Conservation (phyloP, 177 flowering plant species). For the Vitis hybrid region DNA sequence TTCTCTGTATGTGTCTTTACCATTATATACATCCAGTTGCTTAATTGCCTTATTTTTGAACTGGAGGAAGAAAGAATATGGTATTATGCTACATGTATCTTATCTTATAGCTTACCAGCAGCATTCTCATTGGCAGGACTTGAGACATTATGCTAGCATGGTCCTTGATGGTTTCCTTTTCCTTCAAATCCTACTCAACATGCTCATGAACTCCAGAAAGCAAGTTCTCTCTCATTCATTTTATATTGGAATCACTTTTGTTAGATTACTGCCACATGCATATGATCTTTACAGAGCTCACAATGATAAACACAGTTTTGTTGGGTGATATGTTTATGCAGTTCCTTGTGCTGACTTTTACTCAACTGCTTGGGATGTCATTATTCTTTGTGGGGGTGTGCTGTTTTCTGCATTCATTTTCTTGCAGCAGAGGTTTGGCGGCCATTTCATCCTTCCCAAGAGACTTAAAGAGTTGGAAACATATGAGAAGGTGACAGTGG, state of each 20-base stretch:
- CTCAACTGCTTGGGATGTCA: conserved; percentile 73
- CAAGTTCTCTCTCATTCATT: conserved; percentile 41
- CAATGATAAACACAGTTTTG: conserved; percentile 4
- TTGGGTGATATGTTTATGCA: conserved; percentile 38
- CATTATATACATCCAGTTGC: conserved; percentile 38
- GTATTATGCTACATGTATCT: neutral
- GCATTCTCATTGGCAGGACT: conserved; percentile 36
- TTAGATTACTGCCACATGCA: conserved; percentile 57
- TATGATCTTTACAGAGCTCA: conserved; percentile 58
- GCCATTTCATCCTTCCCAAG: conserved; percentile 54
- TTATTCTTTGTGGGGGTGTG: conserved; percentile 46
- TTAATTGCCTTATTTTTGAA: conserved; percentile 32
- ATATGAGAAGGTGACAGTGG: conserved; percentile 46
- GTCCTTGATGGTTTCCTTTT: conserved; percentile 61
- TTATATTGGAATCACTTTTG: conserved; percentile 55
- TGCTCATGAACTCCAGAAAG: conserved; percentile 36
- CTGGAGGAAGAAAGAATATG: conserved; percentile 17
- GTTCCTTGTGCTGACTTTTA: conserved; percentile 45
- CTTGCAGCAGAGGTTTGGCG: conserved; percentile 75
- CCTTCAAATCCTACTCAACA: conserved; percentile 63
- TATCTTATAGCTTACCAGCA: neutral
- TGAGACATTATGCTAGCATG: conserved; percentile 58
- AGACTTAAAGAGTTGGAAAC: conserved; percentile 21
- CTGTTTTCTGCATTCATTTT: conserved; percentile 46
- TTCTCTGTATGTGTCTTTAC: conserved; percentile 28